phyloP scores from a whole-genome alignment of 306 rosid genomes.

The Sechiopsis laciniata region DNA sequence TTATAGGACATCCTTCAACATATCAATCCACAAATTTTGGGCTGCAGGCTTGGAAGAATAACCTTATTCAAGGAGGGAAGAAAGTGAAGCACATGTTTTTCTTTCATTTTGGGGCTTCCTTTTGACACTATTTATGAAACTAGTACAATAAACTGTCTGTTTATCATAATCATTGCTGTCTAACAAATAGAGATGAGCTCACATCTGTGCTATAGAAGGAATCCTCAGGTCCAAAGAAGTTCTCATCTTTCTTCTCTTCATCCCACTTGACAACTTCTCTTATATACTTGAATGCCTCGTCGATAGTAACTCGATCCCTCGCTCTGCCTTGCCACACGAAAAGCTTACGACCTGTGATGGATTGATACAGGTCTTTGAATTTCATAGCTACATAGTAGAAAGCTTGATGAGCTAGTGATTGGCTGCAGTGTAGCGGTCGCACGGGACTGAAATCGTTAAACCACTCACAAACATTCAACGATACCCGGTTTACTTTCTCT shows the following conservation, averaged over 20 bases:
- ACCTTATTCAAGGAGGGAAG: not conserved
- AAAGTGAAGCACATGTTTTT: not conserved
- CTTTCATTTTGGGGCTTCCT: slow-evolving; percentile 9
- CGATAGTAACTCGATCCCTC: slow-evolving; percentile 68
- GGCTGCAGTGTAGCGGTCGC: slow-evolving; percentile 52
- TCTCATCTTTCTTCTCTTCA: slow-evolving; percentile 81
- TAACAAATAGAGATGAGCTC: slow-evolving; percentile 75
- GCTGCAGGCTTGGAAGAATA: not conserved
- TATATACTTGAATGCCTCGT: slow-evolving; percentile 86
- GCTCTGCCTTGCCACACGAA: slow-evolving; percentile 84
- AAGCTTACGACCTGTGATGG: slow-evolving; percentile 62
- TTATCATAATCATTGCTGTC: slow-evolving; percentile 43
- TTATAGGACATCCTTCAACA: slow-evolving; percentile 1
- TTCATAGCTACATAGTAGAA: slow-evolving; percentile 93
- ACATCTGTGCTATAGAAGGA: slow-evolving; percentile 88
- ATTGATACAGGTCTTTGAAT: slow-evolving; percentile 83
- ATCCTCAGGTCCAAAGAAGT: slow-evolving; percentile 75
- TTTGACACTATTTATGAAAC: slow-evolving; percentile 13
- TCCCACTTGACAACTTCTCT: slow-evolving; percentile 96
- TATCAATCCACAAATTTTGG: not conserved
- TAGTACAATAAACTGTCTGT: slow-evolving; percentile 8
- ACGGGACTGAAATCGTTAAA: slow-evolving; percentile 70
- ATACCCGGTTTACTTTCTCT: slow-evolving; percentile 52
- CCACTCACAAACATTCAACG: slow-evolving; percentile 73
- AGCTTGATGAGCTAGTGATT: slow-evolving; percentile 82